Evolutionary conservation across 2,329 filamentous ascomycete species (phyloP).

Genomic region (Alternaria solani): DNA sequence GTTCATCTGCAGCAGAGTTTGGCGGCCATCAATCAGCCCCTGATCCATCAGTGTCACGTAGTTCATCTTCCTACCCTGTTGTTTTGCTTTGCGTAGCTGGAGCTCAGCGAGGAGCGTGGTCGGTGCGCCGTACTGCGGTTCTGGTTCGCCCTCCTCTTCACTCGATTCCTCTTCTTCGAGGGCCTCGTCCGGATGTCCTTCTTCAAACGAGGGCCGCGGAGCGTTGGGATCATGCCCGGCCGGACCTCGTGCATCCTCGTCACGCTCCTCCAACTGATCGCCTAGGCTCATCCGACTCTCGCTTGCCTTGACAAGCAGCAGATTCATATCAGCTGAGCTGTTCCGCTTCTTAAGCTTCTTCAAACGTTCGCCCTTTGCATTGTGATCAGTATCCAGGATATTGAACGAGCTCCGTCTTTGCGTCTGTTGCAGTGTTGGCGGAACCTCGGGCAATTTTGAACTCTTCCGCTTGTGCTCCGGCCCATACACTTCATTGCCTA

Average conservation of each 20-base stretch:
- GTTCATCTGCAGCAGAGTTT: constrained; percentile 88
- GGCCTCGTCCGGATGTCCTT: constrained; percentile 27
- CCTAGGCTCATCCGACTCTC: constrained; percentile 50
- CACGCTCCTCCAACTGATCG: constrained; percentile 41
- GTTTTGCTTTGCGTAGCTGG: constrained; percentile 87
- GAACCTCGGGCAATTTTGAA: constrained; percentile 38
- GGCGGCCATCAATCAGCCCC: constrained; percentile 72
- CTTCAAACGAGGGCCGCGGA: constrained; percentile 24
- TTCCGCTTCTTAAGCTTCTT: constrained; percentile 54
- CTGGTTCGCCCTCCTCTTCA: constrained; percentile 50
- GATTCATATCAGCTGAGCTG: constrained; percentile 49
- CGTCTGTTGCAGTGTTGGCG: constrained; percentile 34
- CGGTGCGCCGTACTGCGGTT: constrained; percentile 72
- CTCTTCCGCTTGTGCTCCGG: constrained; percentile 53
- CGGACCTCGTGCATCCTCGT: constrained; percentile 43
- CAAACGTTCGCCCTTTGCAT: constrained; percentile 46
- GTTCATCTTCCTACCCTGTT: constrained; percentile 79
- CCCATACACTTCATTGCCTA: constrained; percentile 79
- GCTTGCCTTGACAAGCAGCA: constrained; percentile 42
- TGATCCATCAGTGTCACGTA: constrained; percentile 70
- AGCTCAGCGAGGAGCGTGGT: constrained; percentile 93
- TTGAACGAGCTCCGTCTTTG: constrained; percentile 51
- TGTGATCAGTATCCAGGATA: constrained; percentile 49
- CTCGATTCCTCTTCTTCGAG: constrained; percentile 56
- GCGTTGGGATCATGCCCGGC: constrained; percentile 25